Base-by-base conservation (phyloP, 768 basidiomycete species). In the Leccinum uliginosum region DNA sequence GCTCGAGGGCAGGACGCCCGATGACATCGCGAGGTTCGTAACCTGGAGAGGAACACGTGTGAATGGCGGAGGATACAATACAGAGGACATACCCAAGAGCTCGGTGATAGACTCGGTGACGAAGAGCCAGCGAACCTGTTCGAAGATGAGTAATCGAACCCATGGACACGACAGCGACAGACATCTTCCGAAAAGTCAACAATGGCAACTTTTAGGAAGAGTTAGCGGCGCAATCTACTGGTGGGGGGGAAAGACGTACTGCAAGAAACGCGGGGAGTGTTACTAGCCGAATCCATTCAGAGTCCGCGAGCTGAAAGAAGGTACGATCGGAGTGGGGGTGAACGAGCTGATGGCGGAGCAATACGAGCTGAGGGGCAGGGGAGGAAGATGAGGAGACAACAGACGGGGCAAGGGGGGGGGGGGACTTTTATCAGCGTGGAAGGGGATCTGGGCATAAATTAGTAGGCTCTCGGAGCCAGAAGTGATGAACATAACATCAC, bases 161-260 rank as follows among this genome's bases (percentile, higher is more conserved):
- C 15, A 56, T 5, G 15, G 17, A 34, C 15, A 19, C 48, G 29
- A 23, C 51, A 58, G 30, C 17, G 49, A 62, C 70, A 62, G 65
- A 87, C 87, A 71, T 89, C 79, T 72, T 86, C 80, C 4, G 86
- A 83, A 71, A 91, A 90, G 71, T 92, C 89, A 51, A 89, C 84
- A 63, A 91, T 91, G 19, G 83, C 87, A 58, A 91, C 89, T 90
- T 65, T 7, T 23, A 50, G 23, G 12, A 21, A 12, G 30, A 17
- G 35, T 71, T 21, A 69, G 60, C 38, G 14, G n/a, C 17, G 15
- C 4, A 29, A 21, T 24, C 17, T 15, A n/a, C 9, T n/a, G 45
- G 45, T 26, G 24, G 43, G 54, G 38, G 40, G 19, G 43, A 59
- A 57, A 12, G 34, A 81, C 86, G 53, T 57, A 90, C 89, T 91